Base-by-base conservation (phyloP, 1,284 basidiomycete genomes). In the Apiotrichum akiyoshidainum region DNA sequence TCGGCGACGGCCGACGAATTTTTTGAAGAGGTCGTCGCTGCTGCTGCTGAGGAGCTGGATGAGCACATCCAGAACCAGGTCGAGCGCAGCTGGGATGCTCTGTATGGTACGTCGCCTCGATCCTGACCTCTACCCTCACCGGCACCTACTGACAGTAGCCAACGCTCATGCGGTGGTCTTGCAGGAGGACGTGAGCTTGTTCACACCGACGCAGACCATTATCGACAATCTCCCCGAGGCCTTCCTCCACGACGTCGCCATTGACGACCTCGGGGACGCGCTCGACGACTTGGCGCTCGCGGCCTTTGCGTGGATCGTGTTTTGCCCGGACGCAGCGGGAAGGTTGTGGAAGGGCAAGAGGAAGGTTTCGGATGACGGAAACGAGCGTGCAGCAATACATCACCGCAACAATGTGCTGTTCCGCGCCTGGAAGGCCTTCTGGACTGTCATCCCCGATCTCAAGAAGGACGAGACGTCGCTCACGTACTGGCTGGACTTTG, bases 401-500 rank as follows among this genome's bases (percentile, higher is more conserved):
- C 54, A 59, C 52, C 51, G 71, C 22, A 73, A 72, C 41, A 26
- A 13, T 2, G 41, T 69, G 1, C 41, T 73, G 19, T 17, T 59
- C 21, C 34, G 49, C 40, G 69, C 68, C 0, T 74, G 73, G 73
- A 69, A 67, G 48, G 58, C 52, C 47, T 74, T 65, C 46, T 73
- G 73, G 73, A 16, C 48, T 12, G 55, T 68, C 6, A 59, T 70
- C 1, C 65, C 70, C 5, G 46, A 42, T 45, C 51, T 63, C 17
- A 51, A 60, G 39, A 49, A 40, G 1, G 66, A 58, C 26, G 63
- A 65, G 14, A 42, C 26, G 16, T 63, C 67, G 7, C 39, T 73
- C n/a, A 33, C 46, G 19, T 33, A 73, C 31, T 74, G 73, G 71
- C 52, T 71, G 4, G 67, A 73, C 26, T 67, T 73, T 40, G 61